Base-by-base conservation (phyloP, 1,284 basidiomycete genomes). In the Boletus sp. region DNA sequence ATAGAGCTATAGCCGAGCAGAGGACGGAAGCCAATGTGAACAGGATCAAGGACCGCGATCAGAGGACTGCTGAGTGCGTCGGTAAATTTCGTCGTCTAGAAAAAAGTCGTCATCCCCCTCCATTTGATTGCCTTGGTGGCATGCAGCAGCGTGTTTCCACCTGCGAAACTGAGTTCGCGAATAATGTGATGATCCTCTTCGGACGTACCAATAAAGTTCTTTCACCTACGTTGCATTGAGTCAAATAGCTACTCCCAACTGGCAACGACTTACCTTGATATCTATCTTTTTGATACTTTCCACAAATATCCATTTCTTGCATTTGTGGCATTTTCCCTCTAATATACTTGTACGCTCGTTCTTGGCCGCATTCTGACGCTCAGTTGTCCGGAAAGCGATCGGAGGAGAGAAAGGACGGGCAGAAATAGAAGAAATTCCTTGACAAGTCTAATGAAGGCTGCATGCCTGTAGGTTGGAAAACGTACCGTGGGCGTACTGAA, bases 101-200 rank as follows among this genome's bases (percentile, higher is more conserved):
- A 72, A 83, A 46, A 76, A 67, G 57, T 81, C 77, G 37, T 67
- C 56, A 48, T 86, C 82, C 17, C 80, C 81, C 2, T 67, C 61
- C 38, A 84, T 65, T 13, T 67, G 72, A 2, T 75, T 76, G 22
- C 76, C 75, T 50, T 78, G 76, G 55, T 89, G 87, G 55, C 86
- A 89, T 10, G 73, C 52, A 1, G 82, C 82, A 19, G 87, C 85
- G 56, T 89, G 87, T 64, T 89, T 89, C 86, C 84, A 91, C 84
- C 84, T 88, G 51, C 22, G n/a, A 16, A 22, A 41, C 36, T 53
- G 44, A 59, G 55, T 44, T 43, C 16, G 27, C 29, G 12, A 22
- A 29, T 8, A 41, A 20, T 14, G n/a, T 26, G 17, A 22, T 27
- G 29, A 43, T 39, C 43, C 39, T 16, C 27, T 39, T 38, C 9